These are phyloP conservation scores for Boletus sp. DNA, from an alignment of 1,284 basidiomycete species.

Conservation along the genomic window DNA sequence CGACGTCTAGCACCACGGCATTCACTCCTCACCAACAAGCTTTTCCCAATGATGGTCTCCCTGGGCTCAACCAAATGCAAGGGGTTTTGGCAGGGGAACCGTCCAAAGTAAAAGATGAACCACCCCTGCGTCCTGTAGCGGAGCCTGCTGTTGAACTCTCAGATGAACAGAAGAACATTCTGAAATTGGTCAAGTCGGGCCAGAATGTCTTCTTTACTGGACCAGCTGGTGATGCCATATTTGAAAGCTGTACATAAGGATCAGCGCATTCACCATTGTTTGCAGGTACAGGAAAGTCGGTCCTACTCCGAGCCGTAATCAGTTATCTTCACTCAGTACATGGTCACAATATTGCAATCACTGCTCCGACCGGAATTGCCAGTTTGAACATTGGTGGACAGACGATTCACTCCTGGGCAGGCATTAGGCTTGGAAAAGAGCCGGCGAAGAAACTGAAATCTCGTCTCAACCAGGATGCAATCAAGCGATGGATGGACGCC, in stretches of 20 bases:
- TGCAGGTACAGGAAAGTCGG: slow-evolving; percentile 78
- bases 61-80: not conserved
- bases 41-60: not conserved
- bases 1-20: slow-evolving; percentile 6
- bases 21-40: not conserved
- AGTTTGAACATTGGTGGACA: slow-evolving; percentile 78
- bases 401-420: slow-evolving; percentile 76
- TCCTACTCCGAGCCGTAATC: slow-evolving; percentile 74
- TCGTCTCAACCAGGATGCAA: slow-evolving; percentile 45
- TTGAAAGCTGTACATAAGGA: not conserved
- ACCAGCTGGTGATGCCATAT: slow-evolving; percentile 55
- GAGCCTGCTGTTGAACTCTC: slow-evolving; percentile 35
- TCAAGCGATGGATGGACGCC: slow-evolving; percentile 50
- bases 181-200: slow-evolving; percentile 54
- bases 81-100: not conserved
- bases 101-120: slow-evolving; percentile 1
- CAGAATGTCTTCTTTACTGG: slow-evolving; percentile 82
- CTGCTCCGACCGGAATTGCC: slow-evolving; percentile 79
- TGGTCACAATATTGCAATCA: slow-evolving; percentile 62
- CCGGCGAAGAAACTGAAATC: slow-evolving; percentile 44
- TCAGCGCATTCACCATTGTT: slow-evolving; percentile 10
- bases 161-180: slow-evolving; percentile 56
- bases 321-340: slow-evolving; percentile 40
- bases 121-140: not conserved
- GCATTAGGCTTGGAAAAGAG: slow-evolving; percentile 67